Evolutionary conservation across 2,329 filamentous ascomycete genomes (phyloP).

Genomic region (Zopfia rhizophila): DNA sequence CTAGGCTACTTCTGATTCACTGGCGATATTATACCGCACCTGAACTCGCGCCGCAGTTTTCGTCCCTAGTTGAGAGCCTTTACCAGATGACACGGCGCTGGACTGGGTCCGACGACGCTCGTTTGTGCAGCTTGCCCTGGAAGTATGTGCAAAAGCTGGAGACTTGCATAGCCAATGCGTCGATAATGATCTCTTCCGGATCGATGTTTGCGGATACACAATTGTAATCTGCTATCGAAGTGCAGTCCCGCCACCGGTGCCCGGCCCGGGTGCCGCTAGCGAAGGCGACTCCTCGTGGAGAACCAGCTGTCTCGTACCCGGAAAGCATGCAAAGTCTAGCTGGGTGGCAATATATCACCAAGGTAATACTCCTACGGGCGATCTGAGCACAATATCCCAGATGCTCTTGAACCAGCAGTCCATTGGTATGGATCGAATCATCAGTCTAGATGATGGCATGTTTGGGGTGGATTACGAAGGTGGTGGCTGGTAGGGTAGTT

Average conservation of each 20-base stretch:
- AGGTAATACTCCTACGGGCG: too few relatives aligned
- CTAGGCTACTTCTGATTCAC: conserved; percentile 26
- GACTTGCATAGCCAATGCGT: conserved; percentile 20
- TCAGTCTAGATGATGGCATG: conserved; percentile 35
- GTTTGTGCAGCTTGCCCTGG: conserved; percentile 8
- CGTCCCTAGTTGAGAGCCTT: conserved; percentile 29
- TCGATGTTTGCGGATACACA: conserved; percentile 25
- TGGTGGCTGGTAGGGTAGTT: too few relatives aligned
- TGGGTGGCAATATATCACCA: not conserved
- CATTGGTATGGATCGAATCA: conserved; percentile 30
- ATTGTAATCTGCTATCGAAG: conserved; percentile 14
- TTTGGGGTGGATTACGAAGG: too few relatives aligned
- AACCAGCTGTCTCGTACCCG: not conserved
- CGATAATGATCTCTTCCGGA: conserved; percentile 14
- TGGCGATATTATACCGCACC: conserved; percentile 24
- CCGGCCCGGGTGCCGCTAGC: not conserved
- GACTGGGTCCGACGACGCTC: conserved; percentile 7
- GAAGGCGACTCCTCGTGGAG: not conserved
- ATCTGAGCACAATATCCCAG: conserved; percentile 23
- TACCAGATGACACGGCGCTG: conserved; percentile 29
- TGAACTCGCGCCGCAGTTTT: conserved; percentile 24
- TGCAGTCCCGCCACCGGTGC: not conserved
- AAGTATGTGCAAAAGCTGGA: conserved; percentile 22
- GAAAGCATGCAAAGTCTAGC: not conserved
- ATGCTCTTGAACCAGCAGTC: conserved; percentile 30